Conservation (phyloP, 257 asterid species). For the Galeopsis tetrahit region DNA sequence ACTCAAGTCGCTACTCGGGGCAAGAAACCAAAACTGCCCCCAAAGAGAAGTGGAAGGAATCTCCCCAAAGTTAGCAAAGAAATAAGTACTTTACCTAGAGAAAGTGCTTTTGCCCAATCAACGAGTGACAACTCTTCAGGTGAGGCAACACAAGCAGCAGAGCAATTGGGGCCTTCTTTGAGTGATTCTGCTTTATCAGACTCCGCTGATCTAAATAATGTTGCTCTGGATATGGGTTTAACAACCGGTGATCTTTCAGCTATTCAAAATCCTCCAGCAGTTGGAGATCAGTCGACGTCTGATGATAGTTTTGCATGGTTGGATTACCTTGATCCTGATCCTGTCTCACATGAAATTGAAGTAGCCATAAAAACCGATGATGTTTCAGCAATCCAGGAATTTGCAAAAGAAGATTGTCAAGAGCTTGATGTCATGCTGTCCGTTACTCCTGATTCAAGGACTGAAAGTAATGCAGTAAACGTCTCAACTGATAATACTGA, state of each 20-base stretch:
- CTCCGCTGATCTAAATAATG: constrained; percentile 40
- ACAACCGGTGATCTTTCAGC: constrained; percentile 44
- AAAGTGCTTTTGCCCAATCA: constrained; percentile 46
- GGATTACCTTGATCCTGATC: constrained; percentile 54
- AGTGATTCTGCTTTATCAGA: constrained; percentile 46
- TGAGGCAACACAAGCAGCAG: constrained; percentile 41
- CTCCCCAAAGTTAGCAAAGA: constrained; percentile 53
- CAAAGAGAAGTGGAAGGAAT: constrained; percentile 57
- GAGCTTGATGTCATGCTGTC: constrained; percentile 38
- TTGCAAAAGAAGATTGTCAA: constrained; percentile 46
- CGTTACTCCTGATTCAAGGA: constrained; percentile 35
- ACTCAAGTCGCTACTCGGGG: constrained; percentile 53
- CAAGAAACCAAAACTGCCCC: constrained; percentile 75
- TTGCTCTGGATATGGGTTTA: constrained; percentile 59
- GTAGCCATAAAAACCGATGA: constrained; percentile 42
- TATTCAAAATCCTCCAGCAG: constrained; percentile 37
- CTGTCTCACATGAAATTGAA: constrained; percentile 37
- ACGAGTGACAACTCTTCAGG: constrained; percentile 40
- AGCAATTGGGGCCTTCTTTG: constrained; percentile 36
- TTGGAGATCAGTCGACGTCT: constrained; percentile 33
- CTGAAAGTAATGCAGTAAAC: constrained; percentile 31
- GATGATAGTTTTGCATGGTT: constrained; percentile 56
- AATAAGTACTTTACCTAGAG: constrained; percentile 39
- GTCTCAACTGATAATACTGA: constrained; percentile 36
- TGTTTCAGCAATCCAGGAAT: constrained; percentile 39